phyloP scores from a whole-genome alignment of 257 asterid species.

The Thymus mandschuricus region DNA sequence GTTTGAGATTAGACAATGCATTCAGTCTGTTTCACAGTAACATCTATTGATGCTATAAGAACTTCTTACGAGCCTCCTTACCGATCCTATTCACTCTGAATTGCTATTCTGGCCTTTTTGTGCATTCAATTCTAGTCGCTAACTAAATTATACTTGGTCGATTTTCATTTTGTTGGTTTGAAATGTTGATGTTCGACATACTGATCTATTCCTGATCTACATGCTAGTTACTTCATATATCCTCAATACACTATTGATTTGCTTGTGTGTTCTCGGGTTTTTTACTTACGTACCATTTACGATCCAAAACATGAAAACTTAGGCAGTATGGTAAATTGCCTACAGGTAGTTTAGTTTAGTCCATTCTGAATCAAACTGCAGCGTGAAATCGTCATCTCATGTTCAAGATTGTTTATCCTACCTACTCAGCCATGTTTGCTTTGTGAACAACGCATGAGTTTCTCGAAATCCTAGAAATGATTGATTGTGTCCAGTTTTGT shows the following conservation, averaged over 20 bases:
- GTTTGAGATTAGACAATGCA: conserved; percentile 26
- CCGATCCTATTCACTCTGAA: neutral
- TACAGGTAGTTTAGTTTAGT: neutral
- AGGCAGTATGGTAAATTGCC: neutral
- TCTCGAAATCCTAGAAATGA: neutral
- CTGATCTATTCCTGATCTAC: neutral
- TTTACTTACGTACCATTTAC: neutral
- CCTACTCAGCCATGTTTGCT: neutral
- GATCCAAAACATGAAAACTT: too few relatives aligned
- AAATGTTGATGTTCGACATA: neutral
- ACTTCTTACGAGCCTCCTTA: conserved; percentile 4
- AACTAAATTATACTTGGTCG: neutral
- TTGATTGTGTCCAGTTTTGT: neutral
- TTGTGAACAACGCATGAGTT: neutral
- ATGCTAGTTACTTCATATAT: neutral
- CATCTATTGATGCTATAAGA: conserved; percentile 16
- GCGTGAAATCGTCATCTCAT: conserved; percentile 14
- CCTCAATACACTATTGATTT: neutral
- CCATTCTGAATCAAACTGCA: neutral
- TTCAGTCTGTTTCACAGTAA: conserved; percentile 17
- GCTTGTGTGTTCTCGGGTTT: neutral
- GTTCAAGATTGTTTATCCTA: neutral
- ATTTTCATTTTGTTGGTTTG: conserved; percentile 7
- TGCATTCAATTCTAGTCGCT: neutral
- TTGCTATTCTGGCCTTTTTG: conserved; percentile 9